Percentiles rank a stretch among this genome's conserved stretches.
Evolutionary conservation across 2,329 filamentous ascomycete species (phyloP).

Genomic region (Colletotrichum simmondsii): DNA sequence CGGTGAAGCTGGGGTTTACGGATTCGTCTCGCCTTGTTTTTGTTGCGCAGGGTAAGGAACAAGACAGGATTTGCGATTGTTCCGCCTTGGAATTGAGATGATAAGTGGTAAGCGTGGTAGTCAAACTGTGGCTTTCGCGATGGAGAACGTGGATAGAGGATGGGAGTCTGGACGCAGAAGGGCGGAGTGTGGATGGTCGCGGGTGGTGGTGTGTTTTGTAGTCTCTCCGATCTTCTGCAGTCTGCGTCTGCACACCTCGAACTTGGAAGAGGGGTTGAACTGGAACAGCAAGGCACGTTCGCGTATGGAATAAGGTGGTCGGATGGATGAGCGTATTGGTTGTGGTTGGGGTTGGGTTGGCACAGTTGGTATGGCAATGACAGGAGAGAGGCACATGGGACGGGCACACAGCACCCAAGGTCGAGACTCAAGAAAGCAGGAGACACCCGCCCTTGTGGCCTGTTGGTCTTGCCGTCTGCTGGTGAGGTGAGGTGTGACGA

Average conservation of each 20-base stretch:
- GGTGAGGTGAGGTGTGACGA: not conserved
- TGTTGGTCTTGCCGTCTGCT: not conserved
- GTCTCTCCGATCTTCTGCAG: not conserved
- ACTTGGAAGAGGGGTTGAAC: not conserved
- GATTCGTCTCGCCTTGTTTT: slow-evolving; percentile 24
- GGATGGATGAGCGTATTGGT: not conserved
- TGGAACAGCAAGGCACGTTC: slow-evolving; percentile 1
- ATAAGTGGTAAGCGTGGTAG: not conserved
- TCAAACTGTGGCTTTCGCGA: not conserved
- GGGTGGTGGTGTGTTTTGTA: slow-evolving; percentile 24
- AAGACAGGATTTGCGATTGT: slow-evolving; percentile 1
- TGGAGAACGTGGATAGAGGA: not conserved
- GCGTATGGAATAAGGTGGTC: not conserved
- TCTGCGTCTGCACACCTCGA: not conserved
- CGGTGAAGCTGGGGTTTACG: not conserved
- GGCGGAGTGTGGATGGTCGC: slow-evolving; percentile 5
- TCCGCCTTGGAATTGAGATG: slow-evolving; percentile 6
- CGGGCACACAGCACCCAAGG: no score
- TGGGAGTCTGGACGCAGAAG: not conserved
- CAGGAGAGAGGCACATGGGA: slow-evolving; percentile 12
- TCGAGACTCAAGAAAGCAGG: not conserved
- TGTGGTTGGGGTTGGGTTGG: no score
- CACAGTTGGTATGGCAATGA: slow-evolving; percentile 29
- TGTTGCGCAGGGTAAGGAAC: not conserved
- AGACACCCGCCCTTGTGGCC: slow-evolving; percentile 1